These are phyloP conservation scores for Purpureocillium takamizusanense DNA, from an alignment of 2,329 filamentous ascomycete genomes.

Conservation along the genomic window DNA sequence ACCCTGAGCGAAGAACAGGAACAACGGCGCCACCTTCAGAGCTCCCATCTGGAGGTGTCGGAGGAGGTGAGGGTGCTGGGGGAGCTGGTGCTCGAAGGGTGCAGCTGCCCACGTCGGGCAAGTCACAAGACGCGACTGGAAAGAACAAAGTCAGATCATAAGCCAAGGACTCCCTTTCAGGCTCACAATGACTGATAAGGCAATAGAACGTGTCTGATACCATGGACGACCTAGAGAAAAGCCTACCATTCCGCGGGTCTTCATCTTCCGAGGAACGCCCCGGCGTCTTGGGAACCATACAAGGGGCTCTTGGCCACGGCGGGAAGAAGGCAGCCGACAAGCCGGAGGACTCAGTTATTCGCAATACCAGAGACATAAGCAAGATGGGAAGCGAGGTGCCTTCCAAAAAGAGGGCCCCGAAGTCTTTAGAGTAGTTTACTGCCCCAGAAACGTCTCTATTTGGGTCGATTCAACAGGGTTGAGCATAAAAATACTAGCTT, in stretches of 20 bases:
- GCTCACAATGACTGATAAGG: background rate
- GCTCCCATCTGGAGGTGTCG: slow-evolving; percentile 22
- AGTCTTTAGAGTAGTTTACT: no score
- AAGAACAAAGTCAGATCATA: background rate
- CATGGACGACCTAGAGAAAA: no score
- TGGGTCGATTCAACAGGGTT: no score
- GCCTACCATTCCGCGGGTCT: no score
- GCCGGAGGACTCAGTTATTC: slow-evolving; percentile 1
- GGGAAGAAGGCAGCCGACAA: slow-evolving; percentile 8
- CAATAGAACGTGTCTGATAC: no score
- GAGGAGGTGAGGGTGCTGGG: slow-evolving; percentile 20
- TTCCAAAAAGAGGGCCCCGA: slow-evolving; percentile 1
- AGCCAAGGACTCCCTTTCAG: no score
- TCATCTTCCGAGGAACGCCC: slow-evolving; percentile 2
- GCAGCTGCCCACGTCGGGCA: slow-evolving; percentile 13
- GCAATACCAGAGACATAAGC: slow-evolving; percentile 3
- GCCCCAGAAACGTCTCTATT: no score
- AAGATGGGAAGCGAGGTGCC: slow-evolving; percentile 2
- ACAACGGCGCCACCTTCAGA: slow-evolving; percentile 18
- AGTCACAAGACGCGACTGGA: slow-evolving; percentile 1
- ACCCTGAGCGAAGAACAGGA: slow-evolving; percentile 10
- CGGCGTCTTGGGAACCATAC: slow-evolving; percentile 5
- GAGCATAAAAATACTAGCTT: no score
- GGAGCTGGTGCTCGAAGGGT: slow-evolving; percentile 17
- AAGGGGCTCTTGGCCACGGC: slow-evolving; percentile 15